These are phyloP conservation scores for Rachicladosporium sp. DNA, from an alignment of 2,329 filamentous ascomycete genomes.

Conservation along the genomic window DNA sequence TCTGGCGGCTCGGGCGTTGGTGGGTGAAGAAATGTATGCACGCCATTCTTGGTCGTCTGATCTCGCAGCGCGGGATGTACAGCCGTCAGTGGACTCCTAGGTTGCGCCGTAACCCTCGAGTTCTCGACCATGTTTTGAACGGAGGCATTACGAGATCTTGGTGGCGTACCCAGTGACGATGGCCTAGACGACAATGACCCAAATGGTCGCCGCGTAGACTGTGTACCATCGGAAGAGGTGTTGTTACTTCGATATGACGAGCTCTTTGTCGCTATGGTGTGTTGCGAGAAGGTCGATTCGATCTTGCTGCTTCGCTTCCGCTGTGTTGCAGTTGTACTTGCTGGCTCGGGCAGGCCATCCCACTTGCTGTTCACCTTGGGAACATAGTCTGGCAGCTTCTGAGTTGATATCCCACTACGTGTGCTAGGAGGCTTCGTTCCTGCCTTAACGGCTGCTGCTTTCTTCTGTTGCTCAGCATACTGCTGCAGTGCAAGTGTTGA, in stretches of 20 bases:
- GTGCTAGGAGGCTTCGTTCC: slow-evolving; percentile 7
- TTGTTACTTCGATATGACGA: slow-evolving; percentile 1
- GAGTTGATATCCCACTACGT: slow-evolving; percentile 27
- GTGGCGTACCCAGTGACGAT: slow-evolving; percentile 2
- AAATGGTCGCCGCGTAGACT: slow-evolving; percentile 4
- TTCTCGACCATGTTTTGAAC: slow-evolving; percentile 2
- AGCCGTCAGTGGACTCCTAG: background rate
- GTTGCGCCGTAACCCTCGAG: background rate
- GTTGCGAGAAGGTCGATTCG: slow-evolving; percentile 1
- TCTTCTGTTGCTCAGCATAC: slow-evolving; percentile 31
- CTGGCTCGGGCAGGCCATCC: slow-evolving; percentile 36
- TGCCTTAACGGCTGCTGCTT: slow-evolving; percentile 13
- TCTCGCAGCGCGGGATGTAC: slow-evolving; percentile 1
- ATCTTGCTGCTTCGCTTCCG: slow-evolving; percentile 1
- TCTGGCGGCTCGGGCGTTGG: background rate
- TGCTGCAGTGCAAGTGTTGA: slow-evolving; percentile 35
- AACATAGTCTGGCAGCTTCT: slow-evolving; percentile 36
- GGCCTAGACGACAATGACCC: slow-evolving; percentile 3
- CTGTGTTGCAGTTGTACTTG: slow-evolving; percentile 6
- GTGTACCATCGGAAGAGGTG: slow-evolving; percentile 2
- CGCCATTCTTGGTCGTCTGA: background rate
- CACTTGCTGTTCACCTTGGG: slow-evolving; percentile 44
- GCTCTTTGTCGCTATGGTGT: slow-evolving; percentile 1
- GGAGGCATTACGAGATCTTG: slow-evolving; percentile 1
- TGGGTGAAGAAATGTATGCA: background rate